phyloP scores from a whole-genome alignment of 176 grass and related monocot genomes.

The Dactylis glomerata region DNA sequence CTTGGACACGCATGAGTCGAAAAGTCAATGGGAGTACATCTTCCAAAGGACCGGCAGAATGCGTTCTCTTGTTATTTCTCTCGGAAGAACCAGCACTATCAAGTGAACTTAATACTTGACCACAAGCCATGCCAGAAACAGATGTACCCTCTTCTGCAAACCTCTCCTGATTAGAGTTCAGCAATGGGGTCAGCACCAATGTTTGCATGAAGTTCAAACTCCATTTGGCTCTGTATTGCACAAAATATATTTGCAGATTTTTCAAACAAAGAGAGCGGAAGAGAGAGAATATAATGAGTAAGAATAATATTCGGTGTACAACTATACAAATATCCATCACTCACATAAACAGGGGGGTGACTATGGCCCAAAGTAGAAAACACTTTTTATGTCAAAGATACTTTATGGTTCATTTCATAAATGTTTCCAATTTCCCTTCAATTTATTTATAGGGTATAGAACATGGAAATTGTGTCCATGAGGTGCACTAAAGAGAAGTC shows the following conservation, averaged over 20 bases:
- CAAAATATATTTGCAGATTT: neutral
- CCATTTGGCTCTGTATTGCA: neutral
- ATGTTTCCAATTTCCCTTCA: neutral
- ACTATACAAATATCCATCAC: slow-evolving; percentile 2
- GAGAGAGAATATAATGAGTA: neutral
- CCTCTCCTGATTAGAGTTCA: slow-evolving; percentile 24
- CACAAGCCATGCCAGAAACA: slow-evolving; percentile 10
- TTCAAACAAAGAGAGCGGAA: neutral
- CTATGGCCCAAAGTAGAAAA: neutral
- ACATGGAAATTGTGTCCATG: neutral
- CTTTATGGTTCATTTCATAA: neutral
- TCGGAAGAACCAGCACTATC: slow-evolving; percentile 32
- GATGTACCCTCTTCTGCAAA: slow-evolving; percentile 27
- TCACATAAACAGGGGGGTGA: neutral
- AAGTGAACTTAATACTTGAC: slow-evolving; percentile 20
- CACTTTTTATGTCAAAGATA: neutral
- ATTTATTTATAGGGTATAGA: neutral
- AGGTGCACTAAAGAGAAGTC: neutral
- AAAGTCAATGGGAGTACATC: slow-evolving; percentile 51
- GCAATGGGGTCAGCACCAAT: neutral
- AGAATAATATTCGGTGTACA: neutral
- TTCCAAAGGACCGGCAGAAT: slow-evolving; percentile 36
- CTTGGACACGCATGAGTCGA: slow-evolving; percentile 75
- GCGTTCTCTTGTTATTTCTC: slow-evolving; percentile 30
- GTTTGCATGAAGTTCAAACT: neutral